Base-by-base conservation (phyloP, 1,139 yeast genomes). In the Geotrichum phurueaensis region DNA sequence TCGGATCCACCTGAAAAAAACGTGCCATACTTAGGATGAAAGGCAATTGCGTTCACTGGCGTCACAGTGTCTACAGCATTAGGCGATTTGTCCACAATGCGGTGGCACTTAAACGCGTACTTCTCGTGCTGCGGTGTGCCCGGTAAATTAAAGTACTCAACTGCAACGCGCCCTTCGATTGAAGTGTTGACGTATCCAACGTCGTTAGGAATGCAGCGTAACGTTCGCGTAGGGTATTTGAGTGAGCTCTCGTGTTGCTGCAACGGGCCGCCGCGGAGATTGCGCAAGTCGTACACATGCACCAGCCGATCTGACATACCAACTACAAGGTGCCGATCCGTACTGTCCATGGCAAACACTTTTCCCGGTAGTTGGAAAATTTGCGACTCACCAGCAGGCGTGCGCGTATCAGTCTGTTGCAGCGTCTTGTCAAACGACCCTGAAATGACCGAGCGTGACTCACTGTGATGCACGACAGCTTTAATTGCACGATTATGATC, bases 61-160 rank as follows among this genome's bases (percentile, higher is more conserved):
- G 83, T 85, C 1, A 89, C 96, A 56, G 84, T 74, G 65, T 86
- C 92, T 4, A 78, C 78, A 36, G 81, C 82, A 31, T 78, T 75
- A 45, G 69, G 70, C 12, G 59, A 58, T 58, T 75, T 73, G 62
- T 80, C 80, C 33, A 70, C 67, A 3, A 72, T 73, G 47, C 96
- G 76, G 71, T 92, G 97, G 66, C 96, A 88, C 68, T 90, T 85
- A 78, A 91, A 92, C 0, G 96, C 96, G 71, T 86, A 92, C 61
- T 84, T 81, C 59, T 78, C 74, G 5, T 73, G 70, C 64, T 84
- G 86, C 0, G 73, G 72, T 23, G 76, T 77, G 0, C 81, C 80
- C 0, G 80, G 71, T 1, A 81, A 78, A 60, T 86, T 83, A 62
- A 85, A 83, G 69, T 81, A 86, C 66, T 90, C 96, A 49, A 92